Conservation (phyloP, 2,329 filamentous ascomycete species). For the Paracamarosporium sp. region DNA sequence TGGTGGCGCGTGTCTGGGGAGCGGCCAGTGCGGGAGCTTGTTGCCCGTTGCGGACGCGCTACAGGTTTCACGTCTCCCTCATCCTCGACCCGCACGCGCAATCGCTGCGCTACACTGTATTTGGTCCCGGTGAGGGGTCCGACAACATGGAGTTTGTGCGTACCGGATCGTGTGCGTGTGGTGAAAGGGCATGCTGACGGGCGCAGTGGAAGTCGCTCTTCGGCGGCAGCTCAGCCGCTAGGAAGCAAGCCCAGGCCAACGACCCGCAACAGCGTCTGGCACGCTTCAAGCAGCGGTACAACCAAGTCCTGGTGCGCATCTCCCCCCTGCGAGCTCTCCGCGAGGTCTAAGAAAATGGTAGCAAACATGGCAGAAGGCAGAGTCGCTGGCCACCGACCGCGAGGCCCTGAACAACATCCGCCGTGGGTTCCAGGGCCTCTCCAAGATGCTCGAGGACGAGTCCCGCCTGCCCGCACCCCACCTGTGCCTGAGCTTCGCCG, state of each 20-base stretch:
- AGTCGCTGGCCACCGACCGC: conserved; percentile 58
- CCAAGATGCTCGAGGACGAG: conserved; percentile 82
- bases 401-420: conserved; percentile 59
- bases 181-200: conserved; percentile 21
- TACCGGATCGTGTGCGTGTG: background rate
- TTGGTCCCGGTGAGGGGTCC: conserved; percentile 15
- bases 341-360: conserved; percentile 37
- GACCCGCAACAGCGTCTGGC: conserved; percentile 66
- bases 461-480: conserved; percentile 87
- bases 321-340: background rate
- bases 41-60: background rate
- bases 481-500: conserved; percentile 87
- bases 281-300: conserved; percentile 67
- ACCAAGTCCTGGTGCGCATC: conserved; percentile 59
- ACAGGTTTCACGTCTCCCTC: background rate
- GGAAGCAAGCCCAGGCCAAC: conserved; percentile 58
- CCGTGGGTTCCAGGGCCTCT: conserved; percentile 62
- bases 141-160: conserved; percentile 4
- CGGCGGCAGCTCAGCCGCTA: conserved; percentile 58
- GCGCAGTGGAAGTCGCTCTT: conserved; percentile 67
- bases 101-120: background rate
- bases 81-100: background rate
- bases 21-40: background rate
- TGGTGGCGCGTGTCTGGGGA: background rate
- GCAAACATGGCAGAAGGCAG: conserved; percentile 67